These are phyloP conservation scores for Rhodotorula sp. DNA, from an alignment of 1,284 basidiomycete species.

Conservation along the genomic window DNA sequence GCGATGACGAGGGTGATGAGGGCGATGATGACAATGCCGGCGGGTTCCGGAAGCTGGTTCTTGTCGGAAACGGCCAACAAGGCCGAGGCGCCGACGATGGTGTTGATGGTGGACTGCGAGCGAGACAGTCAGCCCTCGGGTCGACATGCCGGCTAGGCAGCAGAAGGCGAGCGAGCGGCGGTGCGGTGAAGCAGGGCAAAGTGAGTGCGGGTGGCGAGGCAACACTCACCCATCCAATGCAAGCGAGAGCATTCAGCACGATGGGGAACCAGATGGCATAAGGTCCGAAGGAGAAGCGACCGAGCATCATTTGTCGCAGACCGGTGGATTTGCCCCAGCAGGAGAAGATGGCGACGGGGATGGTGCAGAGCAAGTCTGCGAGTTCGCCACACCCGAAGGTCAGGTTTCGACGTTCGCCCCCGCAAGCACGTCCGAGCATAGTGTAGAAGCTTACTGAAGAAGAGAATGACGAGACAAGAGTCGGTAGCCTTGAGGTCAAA, in stretches of 20 bases:
- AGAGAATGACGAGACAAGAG: slow-evolving; percentile 69
- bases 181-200: no score
- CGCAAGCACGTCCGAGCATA: slow-evolving; percentile 33
- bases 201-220: no score
- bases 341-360: slow-evolving; percentile 49
- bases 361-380: slow-evolving; percentile 22
- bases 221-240: slow-evolving; percentile 32
- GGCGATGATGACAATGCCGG: slow-evolving; percentile 47
- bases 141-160: slow-evolving; percentile 1
- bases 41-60: slow-evolving; percentile 40
- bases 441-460: slow-evolving; percentile 63
- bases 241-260: slow-evolving; percentile 41
- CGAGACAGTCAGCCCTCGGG: not conserved
- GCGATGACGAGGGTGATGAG: slow-evolving; percentile 52
- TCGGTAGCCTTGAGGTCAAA: slow-evolving; percentile 57
- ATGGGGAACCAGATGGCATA: slow-evolving; percentile 40
- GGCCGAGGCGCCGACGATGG: slow-evolving; percentile 48
- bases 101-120: slow-evolving; percentile 48
- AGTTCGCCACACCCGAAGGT: not conserved
- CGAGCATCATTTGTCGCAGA: slow-evolving; percentile 51
- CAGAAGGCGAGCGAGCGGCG: not conserved
- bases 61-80: slow-evolving; percentile 46
- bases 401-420: not conserved
- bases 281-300: slow-evolving; percentile 51
- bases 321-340: slow-evolving; percentile 84